Base-by-base conservation (phyloP, 768 basidiomycete species). In the Jaapia argillacea region DNA sequence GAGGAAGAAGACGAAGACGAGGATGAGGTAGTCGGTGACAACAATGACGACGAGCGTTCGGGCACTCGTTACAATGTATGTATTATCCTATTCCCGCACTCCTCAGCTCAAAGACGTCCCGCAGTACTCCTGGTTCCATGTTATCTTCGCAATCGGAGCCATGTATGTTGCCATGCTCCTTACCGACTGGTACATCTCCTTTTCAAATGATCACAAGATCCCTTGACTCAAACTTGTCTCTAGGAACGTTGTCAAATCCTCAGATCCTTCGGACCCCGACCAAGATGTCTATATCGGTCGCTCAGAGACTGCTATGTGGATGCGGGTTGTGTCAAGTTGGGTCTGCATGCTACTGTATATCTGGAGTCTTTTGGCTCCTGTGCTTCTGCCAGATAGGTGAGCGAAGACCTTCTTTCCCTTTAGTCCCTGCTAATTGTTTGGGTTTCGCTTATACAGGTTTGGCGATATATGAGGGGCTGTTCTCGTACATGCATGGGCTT, bases 121-220 rank as follows among this genome's bases (percentile, higher is more conserved):
- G 4, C 52, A 96, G 92, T 99, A 99, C 59, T 79, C 91, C 1
- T 99, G 92, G 91, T 98, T 99, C 79, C 96, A 99, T 58, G 65
- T 97, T 60, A 97, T 99, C 55, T 99, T 98, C 58, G 79, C 85
- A 36, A 84, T 98, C 52, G 96, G 81, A 23, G 72, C 91, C 12
- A 98, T 98, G 96, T 99, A 99, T 63, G 91, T 97, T 21, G 91
- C 88, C 4, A 93, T 96, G 77, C 69, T 99, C 12, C 63, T 99
- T 43, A 99, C 94, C 1, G 94, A 99, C 63, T 98, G 96, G 94
- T 93, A 60, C 45, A 87, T 69, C 27, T 20, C 16, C 21, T 1
- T n/a, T n/a, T n/a, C n/a, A n/a, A n/a, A n/a, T n/a, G 25, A 23
- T 43, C 42, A 40, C 18, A 20, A 24, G 16, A 22, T 36, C 21